Base-by-base conservation (phyloP, 345 rosid species). In the Cardamine chenopodiifolia region DNA sequence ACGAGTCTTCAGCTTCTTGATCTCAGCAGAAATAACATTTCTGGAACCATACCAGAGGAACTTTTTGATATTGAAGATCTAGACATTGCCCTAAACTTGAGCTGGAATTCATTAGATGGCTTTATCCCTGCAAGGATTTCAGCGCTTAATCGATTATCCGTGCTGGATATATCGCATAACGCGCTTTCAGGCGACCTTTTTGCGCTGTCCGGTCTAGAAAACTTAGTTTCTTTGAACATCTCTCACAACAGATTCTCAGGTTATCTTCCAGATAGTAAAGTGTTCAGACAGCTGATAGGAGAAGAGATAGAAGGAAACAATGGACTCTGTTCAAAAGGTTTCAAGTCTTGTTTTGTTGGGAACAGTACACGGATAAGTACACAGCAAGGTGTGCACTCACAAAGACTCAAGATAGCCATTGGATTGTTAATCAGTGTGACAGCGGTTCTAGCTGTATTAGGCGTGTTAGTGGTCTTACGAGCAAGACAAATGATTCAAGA, bases 221-320 rank as follows among this genome's bases (percentile, higher is more conserved):
- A 90, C 82, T 86, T 90, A 2, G 89, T 88, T 55, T 90, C 92
- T 62, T 25, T 88, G 31, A 90, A 90, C 72, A 83, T 90, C 59
- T 94, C 97, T 31, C 83, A 88, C 86, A 94, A 94, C 77, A 84
- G 89, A 71, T 85, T 94, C 80, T 79, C 86, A 0, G 92, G 92
- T n/a, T 90, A 72, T 82, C 92, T 90, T 49, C 92, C 92, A 7
- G 90, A 88, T 63, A 87, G 78, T 58, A 83, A 87, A 81, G 73
- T 90, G 29, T 90, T 90, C 45, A 82, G 89, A 64, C 92, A 87
- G 66, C 72, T 90, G 34, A 69, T 82, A 9, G 20, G 76, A 57
- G 64, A 66, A n/a, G 96, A 88, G 68, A 64, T 85, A 55, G 89
- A 78, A 44, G 92, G 87, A 56, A 90, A 90, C 75, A 25, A 40